Evolutionary conservation across 176 grass and related monocot genomes (phyloP), one percentile per base, ranked within the genome.

Genomic region (Melocanna baccifera): DNA sequence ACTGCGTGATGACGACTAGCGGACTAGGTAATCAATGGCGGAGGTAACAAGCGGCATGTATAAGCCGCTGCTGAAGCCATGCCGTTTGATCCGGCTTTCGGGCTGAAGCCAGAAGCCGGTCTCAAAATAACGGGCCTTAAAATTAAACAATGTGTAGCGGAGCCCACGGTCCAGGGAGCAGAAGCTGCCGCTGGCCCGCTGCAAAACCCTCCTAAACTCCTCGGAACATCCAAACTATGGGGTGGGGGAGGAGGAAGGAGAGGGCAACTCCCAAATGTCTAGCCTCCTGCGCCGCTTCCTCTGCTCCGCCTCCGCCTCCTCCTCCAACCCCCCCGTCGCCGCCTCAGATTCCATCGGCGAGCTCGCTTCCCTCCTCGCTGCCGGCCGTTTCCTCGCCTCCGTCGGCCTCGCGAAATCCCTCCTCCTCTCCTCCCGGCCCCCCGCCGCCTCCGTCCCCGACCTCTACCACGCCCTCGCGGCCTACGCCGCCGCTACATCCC

Each of bases 301-400:
- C 42, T 79, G 53, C 75, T 39, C 37, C 55, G 4, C 30, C 41
- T 0, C 29, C 67, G 42, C 53, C 42, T 2, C 42, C 12, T 18
- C 51, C 34, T 36, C 34, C 34, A 36, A 36, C 4, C 34, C 30
- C 41, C 0, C 29, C 67, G 30, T 4, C 34, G 34, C 53, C 42
- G 5, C 59, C 12, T 18, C 51, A 19, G 9, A 43, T 4, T 53
- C 51, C 51, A 30, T 86, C 32, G 4, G 12, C 23, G 57, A 86
- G 7, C 76, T 86, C 46, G 29, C 81, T 28, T 79, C 59, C 39
- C 58, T 80, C 56, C 47, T 86, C 68, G 40, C 45, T 16, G 29
- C 68, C 12, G 68, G 84, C 15, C 79, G 83, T 30, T 89, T 86
- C 78, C 61, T 79, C 62, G 80, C 73, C 90, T 47, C 79, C 61